Conservation (phyloP, 2,329 filamentous ascomycete species). For the Fusarium caatingaense region DNA sequence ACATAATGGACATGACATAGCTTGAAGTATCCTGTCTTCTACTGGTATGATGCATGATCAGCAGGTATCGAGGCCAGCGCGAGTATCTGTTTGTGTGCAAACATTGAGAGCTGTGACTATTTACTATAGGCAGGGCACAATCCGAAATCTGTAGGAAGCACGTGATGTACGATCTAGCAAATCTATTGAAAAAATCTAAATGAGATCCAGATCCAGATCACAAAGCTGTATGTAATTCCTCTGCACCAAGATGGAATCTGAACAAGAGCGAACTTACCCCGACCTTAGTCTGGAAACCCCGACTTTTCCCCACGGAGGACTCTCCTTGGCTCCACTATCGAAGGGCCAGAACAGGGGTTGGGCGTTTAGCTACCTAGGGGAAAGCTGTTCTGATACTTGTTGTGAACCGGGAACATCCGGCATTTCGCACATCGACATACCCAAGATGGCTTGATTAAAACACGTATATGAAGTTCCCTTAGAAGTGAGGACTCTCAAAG, state of each 20-base stretch:
- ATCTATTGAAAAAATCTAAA: background rate
- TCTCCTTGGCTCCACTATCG: slow-evolving; percentile 6
- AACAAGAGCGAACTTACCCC: slow-evolving; percentile 25
- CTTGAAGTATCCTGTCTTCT: background rate
- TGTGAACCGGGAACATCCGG: slow-evolving; percentile 32
- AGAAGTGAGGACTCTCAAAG: background rate
- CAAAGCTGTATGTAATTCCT: background rate
- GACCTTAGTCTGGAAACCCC: slow-evolving; percentile 35
- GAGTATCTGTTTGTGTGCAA: background rate
- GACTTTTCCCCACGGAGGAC: slow-evolving; percentile 40
- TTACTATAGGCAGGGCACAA: background rate
- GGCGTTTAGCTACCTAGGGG: background rate
- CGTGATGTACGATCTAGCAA: background rate
- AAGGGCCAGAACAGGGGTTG: slow-evolving; percentile 19
- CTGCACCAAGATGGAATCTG: slow-evolving; percentile 1
- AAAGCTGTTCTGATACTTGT: background rate
- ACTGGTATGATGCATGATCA: background rate
- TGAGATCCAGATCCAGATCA: slow-evolving; percentile 6
- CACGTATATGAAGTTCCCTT: slow-evolving; percentile 13
- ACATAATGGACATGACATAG: background rate
- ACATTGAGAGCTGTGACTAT: background rate
- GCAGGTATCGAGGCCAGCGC: background rate
- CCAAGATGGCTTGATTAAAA: slow-evolving; percentile 8
- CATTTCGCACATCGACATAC: slow-evolving; percentile 7
- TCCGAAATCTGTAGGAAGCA: background rate